These are phyloP conservation scores for Jimgerdemannia lactiflua DNA, from an alignment of 192 early-diverging fungal genomes.

Conservation along the genomic window DNA sequence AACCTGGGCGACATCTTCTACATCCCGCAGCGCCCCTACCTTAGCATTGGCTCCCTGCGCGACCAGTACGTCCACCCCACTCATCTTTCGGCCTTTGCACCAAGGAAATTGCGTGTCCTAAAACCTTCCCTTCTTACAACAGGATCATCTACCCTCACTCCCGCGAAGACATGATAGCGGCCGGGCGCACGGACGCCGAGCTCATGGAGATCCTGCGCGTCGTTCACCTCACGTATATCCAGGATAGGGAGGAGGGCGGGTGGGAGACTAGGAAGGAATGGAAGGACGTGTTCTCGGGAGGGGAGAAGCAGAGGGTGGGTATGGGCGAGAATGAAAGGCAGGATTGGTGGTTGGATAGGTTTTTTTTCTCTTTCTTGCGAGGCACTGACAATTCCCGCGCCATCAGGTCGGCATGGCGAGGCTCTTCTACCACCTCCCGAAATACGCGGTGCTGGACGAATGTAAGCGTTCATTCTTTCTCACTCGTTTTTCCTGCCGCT, in stretches of 20 bases:
- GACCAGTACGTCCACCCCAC: slow-evolving; percentile 63
- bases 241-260: slow-evolving; percentile 87
- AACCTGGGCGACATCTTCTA: slow-evolving; percentile 89
- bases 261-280: slow-evolving; percentile 87
- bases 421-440: slow-evolving; percentile 95
- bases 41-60: slow-evolving; percentile 89
- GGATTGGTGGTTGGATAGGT: neutral
- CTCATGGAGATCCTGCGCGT: slow-evolving; percentile 77
- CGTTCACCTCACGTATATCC: slow-evolving; percentile 79
- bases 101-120: neutral
- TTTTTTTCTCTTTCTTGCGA: neutral
- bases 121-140: neutral
- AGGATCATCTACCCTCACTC: slow-evolving; percentile 94
- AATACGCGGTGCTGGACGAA: slow-evolving; percentile 97
- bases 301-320: slow-evolving; percentile 86
- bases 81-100: neutral
- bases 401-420: slow-evolving; percentile 87
- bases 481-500: too few species aligned
- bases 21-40: slow-evolving; percentile 96
- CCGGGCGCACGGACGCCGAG: slow-evolving; percentile 75
- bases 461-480: slow-evolving; percentile 49
- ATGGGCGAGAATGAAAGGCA: neutral
- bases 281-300: slow-evolving; percentile 94
- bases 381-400: too few species aligned
- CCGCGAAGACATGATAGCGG: slow-evolving; percentile 69